Percentiles rank a stretch among this genome's conserved stretches.
phyloP scores from a whole-genome alignment of 768 basidiomycete genomes.

The Kwoniella bestiolae region DNA sequence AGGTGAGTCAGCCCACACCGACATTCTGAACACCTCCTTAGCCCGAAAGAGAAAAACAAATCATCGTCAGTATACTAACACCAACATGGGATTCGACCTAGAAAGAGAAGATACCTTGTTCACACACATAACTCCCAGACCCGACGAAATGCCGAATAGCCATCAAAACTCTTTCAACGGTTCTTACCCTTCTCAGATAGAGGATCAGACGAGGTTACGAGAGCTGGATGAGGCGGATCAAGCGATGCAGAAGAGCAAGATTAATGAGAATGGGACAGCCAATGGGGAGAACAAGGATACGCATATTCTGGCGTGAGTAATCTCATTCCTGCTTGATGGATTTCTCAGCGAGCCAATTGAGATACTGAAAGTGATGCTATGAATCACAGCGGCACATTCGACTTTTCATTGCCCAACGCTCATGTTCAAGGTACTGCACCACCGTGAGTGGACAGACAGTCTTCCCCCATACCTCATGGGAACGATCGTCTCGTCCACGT shows the following conservation, averaged over 20 bases:
- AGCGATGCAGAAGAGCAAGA: background rate
- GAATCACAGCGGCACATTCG: background rate
- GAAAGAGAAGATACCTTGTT: background rate
- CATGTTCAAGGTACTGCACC: slow-evolving; percentile 14
- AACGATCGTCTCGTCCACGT: no score
- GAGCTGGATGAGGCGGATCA: background rate
- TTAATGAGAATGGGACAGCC: background rate
- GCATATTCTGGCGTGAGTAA: slow-evolving; percentile 1
- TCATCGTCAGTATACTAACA: background rate
- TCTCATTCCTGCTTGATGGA: background rate
- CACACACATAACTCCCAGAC: background rate
- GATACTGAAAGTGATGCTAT: background rate
- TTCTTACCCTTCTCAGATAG: background rate
- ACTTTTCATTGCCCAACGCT: slow-evolving; percentile 10
- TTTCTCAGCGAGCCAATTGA: background rate
- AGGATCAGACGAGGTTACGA: slow-evolving; percentile 3
- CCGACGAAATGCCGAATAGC: slow-evolving; percentile 5
- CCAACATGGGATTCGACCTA: slow-evolving; percentile 3
- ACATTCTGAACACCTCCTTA: no score
- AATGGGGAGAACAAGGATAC: background rate
- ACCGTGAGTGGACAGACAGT: slow-evolving; percentile 3
- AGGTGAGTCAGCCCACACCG: no score
- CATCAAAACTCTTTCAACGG: background rate
- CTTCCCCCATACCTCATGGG: background rate
- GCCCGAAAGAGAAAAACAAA: no score